Base-by-base conservation (phyloP, 257 asterid species). In the Nicotiana obtusifolia region DNA sequence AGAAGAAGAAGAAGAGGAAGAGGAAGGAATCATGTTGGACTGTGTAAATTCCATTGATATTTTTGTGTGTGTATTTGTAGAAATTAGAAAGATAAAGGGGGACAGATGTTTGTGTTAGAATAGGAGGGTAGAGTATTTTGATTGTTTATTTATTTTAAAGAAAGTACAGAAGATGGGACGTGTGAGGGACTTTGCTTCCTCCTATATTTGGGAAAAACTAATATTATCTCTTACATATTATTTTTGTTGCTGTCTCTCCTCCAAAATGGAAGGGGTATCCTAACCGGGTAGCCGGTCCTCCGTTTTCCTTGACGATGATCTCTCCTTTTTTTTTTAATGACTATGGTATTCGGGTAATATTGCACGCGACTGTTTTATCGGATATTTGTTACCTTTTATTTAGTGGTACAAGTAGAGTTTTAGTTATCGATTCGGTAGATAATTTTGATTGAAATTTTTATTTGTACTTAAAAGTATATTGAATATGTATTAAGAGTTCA, bases 141-240 rank as follows among this genome's bases (percentile, higher is more conserved):
- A 49, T 75, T 75, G 61, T 75, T 75, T 47, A 47, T 24, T 49
- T 75, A 47, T 24, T 49, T 75, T 49, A 75, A 49, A 75, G 26
- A 75, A 75, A 75, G 80, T 75, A 75, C 80, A 75, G 80, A 47
- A 73, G 80, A 75, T 75, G 80, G 80, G 80, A 73, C 79, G 79
- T 73, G 79, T 41, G 61, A 22, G n/a, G 22, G 61, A 49, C 62
- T 49, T 75, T 26, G 44, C 61, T 20, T 75, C 52, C 56, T 49
- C 62, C 80, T 75, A 75, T 75, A 14, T 75, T 75, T 75, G 62
- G 80, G 62, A 75, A 73, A 47, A 73, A 49, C 79, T 47, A 75
- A 75, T 73, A 17, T 1, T 47, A 6, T 2, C 0, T 24, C 4
- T 47, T 62, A 26, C 28, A 2, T 26, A 11, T 26, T 62, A 4